Conservation (phyloP, 2,329 filamentous ascomycete species). For the Microascus cirrosus region DNA sequence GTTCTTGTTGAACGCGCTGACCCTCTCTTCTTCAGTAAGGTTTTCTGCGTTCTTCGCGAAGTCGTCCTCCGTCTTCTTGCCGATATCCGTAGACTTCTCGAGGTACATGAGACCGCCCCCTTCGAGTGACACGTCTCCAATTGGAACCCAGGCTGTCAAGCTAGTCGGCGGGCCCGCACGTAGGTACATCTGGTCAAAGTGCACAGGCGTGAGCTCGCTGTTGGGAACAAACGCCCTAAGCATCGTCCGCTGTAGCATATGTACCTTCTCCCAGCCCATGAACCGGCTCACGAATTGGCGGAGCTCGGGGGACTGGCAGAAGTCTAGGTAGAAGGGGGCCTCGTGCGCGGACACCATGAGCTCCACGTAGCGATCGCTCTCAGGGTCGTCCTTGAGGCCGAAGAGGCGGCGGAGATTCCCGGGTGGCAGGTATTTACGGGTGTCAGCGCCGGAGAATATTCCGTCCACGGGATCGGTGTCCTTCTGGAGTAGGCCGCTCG, state of each 20-base stretch:
- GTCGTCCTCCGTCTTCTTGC: conserved; percentile 34
- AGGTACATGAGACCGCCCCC: conserved; percentile 50
- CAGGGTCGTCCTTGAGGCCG: no score
- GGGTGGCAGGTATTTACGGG: no score
- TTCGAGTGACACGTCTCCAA: conserved; percentile 39
- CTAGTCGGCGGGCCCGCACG: conserved; percentile 40
- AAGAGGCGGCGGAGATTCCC: no score
- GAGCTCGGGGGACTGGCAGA: conserved; percentile 40
- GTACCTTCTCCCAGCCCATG: conserved; percentile 40
- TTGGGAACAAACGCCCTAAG: conserved; percentile 45
- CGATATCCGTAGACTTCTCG: conserved; percentile 29
- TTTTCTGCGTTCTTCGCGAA: conserved; percentile 36
- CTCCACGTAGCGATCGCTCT: no score
- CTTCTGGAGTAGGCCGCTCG: no score
- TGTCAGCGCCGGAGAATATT: no score
- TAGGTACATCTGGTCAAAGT: conserved; percentile 50
- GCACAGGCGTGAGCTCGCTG: conserved; percentile 46
- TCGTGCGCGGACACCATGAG: no score
- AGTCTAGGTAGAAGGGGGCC: no score
- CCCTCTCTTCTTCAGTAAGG: conserved; percentile 39
- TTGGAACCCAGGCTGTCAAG: conserved; percentile 46
- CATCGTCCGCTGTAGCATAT: conserved; percentile 29
- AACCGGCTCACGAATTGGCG: conserved; percentile 36
- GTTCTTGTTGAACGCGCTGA: conserved; percentile 42
- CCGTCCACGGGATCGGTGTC: no score